phyloP scores from a whole-genome alignment of 495 filamentous ascomycete species.

The Tuber melanosporum region DNA sequence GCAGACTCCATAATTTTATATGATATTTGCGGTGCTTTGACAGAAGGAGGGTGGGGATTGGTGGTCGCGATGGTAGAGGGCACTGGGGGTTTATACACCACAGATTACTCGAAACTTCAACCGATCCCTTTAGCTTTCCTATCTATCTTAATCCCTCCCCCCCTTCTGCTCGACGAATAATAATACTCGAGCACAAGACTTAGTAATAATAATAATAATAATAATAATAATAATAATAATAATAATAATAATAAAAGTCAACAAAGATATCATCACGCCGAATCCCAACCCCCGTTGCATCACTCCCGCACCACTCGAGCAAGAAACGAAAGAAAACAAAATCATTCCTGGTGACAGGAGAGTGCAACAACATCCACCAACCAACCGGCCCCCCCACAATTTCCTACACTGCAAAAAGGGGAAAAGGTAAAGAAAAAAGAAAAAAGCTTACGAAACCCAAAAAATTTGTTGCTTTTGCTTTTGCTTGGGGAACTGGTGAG shows the following conservation, averaged over 20 bases:
- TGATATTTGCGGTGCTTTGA: not conserved
- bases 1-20: not conserved
- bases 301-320: not conserved
- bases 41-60: not conserved
- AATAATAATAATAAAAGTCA: not conserved
- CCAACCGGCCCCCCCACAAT: too few relatives aligned
- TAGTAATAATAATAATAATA: not conserved
- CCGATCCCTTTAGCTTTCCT: not conserved
- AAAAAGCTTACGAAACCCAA: too few relatives aligned
- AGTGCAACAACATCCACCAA: not conserved
- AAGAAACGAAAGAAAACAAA: not conserved
- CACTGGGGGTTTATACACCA: not conserved
- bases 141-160: not conserved
- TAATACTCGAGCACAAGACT: too few relatives aligned
- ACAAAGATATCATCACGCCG: not conserved
- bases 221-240: not conserved
- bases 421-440: too few relatives aligned
- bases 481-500: too few relatives aligned
- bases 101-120: not conserved
- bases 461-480: too few relatives aligned
- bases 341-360: not conserved
- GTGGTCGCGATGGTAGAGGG: not conserved
- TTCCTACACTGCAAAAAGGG: too few relatives aligned
- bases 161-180: not conserved
- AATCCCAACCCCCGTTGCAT: not conserved